Percentiles rank a stretch among this genome's conserved stretches.
These are phyloP conservation scores for Syzygium aromaticum DNA, from an alignment of 345 rosid genomes.

Conservation along the genomic window DNA sequence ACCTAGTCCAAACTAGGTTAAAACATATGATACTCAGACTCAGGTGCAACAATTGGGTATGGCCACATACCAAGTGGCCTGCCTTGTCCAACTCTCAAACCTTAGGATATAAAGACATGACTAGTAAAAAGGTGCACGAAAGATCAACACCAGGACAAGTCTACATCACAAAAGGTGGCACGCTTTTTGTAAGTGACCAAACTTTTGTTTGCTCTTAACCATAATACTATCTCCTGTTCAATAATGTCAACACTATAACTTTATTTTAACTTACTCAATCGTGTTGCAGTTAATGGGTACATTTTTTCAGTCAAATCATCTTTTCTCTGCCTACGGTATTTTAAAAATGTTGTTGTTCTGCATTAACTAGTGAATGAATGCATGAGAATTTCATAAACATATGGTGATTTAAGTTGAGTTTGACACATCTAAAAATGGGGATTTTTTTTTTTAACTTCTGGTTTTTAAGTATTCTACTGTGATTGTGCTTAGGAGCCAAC, in stretches of 20 bases:
- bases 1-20: neutral
- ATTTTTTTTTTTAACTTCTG: too few relatives aligned
- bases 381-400: neutral
- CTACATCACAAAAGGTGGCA: neutral
- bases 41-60: too few relatives aligned
- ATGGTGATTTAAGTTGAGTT: neutral
- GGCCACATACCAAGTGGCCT: too few relatives aligned
- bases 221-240: neutral
- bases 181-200: neutral
- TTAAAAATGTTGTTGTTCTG: neutral
- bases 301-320: neutral
- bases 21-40: neutral
- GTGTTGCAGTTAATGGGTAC: neutral
- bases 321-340: neutral
- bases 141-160: neutral
- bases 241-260: neutral
- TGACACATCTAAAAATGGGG: neutral
- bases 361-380: neutral
- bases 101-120: neutral
- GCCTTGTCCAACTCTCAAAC: neutral
- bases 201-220: neutral
- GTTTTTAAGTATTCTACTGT: neutral
- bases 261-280: neutral
- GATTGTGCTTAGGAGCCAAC: neutral
- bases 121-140: neutral